phyloP scores from a whole-genome alignment of 371 early-diverging fungal species.

The Umbelopsis sp. region DNA sequence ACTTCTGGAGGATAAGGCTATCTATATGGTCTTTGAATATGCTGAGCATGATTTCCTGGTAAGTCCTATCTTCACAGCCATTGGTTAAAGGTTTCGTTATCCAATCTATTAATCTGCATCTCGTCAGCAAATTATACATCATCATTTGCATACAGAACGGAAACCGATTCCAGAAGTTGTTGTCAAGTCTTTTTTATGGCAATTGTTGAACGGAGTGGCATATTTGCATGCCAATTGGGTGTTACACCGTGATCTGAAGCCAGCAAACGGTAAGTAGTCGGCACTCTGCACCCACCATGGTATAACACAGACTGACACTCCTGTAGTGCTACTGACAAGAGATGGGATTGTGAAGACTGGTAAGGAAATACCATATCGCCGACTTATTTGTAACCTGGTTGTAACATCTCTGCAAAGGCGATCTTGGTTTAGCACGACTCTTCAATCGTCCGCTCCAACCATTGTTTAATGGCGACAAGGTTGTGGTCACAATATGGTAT shows the following conservation, averaged over 20 bases:
- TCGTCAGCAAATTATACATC: slow-evolving; percentile 84
- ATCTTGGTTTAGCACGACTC: slow-evolving; percentile 89
- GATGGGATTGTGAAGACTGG: slow-evolving; percentile 90
- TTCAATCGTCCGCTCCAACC: slow-evolving; percentile 84
- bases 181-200: slow-evolving; percentile 90
- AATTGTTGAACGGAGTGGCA: slow-evolving; percentile 88
- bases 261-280: slow-evolving; percentile 69
- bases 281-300: not conserved
- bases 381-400: not conserved
- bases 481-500: slow-evolving; percentile 98
- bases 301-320: not conserved
- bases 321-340: slow-evolving; percentile 75
- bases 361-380: slow-evolving; percentile 26
- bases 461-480: slow-evolving; percentile 87
- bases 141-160: slow-evolving; percentile 72
- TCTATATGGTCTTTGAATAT: slow-evolving; percentile 95
- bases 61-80: slow-evolving; percentile 20
- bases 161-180: slow-evolving; percentile 82
- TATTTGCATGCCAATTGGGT: slow-evolving; percentile 94
- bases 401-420: slow-evolving; percentile 50
- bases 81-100: too few species aligned
- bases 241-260: slow-evolving; percentile 90
- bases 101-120: not conserved
- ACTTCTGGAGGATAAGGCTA: slow-evolving; percentile 85
- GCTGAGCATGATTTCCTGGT: slow-evolving; percentile 93